Evolutionary conservation across 371 early-diverging fungal species (phyloP).

Genomic region (Mucor irregularis): DNA sequence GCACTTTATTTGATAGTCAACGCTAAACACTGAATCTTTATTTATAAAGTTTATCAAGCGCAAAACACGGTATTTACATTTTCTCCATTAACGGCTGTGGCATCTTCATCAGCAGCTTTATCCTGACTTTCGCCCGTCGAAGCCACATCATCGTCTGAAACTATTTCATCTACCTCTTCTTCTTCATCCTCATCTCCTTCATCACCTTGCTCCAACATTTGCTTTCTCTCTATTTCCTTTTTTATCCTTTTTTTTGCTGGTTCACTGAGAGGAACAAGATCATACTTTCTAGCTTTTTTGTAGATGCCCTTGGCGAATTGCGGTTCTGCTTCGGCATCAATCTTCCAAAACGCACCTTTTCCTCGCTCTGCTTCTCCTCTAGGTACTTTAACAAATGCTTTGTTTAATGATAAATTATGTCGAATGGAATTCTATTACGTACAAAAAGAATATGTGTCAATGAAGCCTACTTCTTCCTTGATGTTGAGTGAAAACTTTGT

Average conservation of each 20-base stretch:
- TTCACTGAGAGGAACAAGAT: not conserved
- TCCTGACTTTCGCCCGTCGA: not conserved
- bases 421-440: conserved; percentile 94
- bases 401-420: conserved; percentile 95
- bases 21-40: no score
- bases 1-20: no score
- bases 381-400: conserved; percentile 89
- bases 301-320: conserved; percentile 30
- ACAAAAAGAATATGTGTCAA: not conserved
- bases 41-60: no score
- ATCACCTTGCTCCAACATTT: not conserved
- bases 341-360: conserved; percentile 93
- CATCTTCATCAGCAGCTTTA: not conserved
- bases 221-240: not conserved
- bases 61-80: no score
- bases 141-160: not conserved
- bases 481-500: no score
- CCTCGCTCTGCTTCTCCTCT: conserved; percentile 85
- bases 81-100: no score
- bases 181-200: not conserved
- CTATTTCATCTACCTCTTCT: not conserved
- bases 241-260: conserved; percentile 4
- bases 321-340: conserved; percentile 22
- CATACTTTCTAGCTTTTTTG: conserved; percentile 12
- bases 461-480: not conserved